Base-by-base conservation (phyloP, 805 yeast species). In the Jamesozyma piceae region DNA sequence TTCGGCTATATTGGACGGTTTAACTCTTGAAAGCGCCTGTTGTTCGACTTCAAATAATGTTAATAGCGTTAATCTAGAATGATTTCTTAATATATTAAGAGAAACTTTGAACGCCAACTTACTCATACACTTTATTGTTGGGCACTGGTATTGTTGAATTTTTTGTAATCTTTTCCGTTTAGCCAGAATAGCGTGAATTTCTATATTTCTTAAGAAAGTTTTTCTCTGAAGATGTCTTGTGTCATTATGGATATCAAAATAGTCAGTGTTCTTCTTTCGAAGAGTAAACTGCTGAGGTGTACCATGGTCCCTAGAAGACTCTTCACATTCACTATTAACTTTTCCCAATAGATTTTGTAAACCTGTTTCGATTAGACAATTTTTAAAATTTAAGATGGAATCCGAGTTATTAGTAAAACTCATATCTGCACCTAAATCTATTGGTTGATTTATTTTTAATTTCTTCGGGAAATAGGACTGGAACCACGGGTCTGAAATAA, bases 401-500 rank as follows among this genome's bases (percentile, higher is more conserved):
- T 78, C 82, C 24, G 35, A 29, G 29, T 35, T 40, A 38, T 35
- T 40, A 6, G 27, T 32, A 5, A 38, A 40, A 29, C 35, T 40
- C 28, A 35, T 35, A 35, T 40, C 28, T n/a, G 32, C 30, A 22
- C 35, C 38, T 3, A 40, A 4, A 26, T 35, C 29, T 22, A 35
- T 17, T 26, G 8, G 73, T 37, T 48, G 36, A 44, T 73, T 37
- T 74, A 74, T 43, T 71, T 74, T 20, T 80, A 75, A 34, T 84
- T 8, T 24, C 3, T 39, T 73, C 4, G 95, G 95, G 72, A 88
- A 88, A 22, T 82, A 71, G 21, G 90, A 90, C 42, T 71, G 77
- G 62, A 90, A 85, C 85, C 95, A 90, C 29, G 77, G 78, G 60
- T 85, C 82, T 43, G 74, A 79, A 43, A 88, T 70, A 40, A 89